Percentiles rank a stretch among this genome's conserved stretches.
Conservation (phyloP, 2,329 filamentous ascomycete species). For the Rosellinia necatrix region DNA sequence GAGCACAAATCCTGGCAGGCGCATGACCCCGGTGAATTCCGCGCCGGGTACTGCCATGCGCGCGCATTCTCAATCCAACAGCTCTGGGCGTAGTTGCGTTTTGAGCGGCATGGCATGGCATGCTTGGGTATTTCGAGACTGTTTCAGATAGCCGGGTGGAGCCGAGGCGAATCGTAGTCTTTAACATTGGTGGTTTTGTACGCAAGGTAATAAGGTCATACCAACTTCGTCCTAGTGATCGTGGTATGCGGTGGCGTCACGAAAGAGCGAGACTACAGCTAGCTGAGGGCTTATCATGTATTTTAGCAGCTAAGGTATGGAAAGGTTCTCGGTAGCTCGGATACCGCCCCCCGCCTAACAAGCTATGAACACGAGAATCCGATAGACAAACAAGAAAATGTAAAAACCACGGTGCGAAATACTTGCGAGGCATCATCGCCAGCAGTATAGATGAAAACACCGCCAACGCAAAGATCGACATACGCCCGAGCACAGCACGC, state of each 20-base stretch:
- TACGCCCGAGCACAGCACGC: conserved; percentile 20
- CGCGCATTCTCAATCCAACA: conserved; percentile 1
- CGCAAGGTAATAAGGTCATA: too few species aligned
- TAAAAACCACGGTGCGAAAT: conserved; percentile 33
- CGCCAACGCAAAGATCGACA: conserved; percentile 28
- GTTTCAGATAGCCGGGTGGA: background rate
- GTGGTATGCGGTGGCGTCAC: background rate
- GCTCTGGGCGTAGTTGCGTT: background rate
- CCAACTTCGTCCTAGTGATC: background rate
- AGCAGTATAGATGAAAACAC: conserved; percentile 33
- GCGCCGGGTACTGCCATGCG: background rate
- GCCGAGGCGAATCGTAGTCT: background rate
- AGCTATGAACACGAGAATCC: conserved; percentile 19
- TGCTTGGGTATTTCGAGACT: background rate
- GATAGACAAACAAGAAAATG: conserved; percentile 26
- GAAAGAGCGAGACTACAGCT: background rate
- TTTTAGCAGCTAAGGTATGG: conserved; percentile 32
- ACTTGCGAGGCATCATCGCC: conserved; percentile 32
- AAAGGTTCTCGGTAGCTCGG: conserved; percentile 33
- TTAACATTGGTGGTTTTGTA: too few species aligned
- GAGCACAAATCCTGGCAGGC: background rate
- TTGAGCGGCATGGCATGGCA: background rate
- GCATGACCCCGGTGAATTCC: background rate
- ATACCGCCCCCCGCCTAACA: conserved; percentile 26
- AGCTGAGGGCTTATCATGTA: conserved; percentile 29